These are phyloP conservation scores for Barnettozyma siamensis DNA, from an alignment of 805 yeast species.

Conservation along the genomic window DNA sequence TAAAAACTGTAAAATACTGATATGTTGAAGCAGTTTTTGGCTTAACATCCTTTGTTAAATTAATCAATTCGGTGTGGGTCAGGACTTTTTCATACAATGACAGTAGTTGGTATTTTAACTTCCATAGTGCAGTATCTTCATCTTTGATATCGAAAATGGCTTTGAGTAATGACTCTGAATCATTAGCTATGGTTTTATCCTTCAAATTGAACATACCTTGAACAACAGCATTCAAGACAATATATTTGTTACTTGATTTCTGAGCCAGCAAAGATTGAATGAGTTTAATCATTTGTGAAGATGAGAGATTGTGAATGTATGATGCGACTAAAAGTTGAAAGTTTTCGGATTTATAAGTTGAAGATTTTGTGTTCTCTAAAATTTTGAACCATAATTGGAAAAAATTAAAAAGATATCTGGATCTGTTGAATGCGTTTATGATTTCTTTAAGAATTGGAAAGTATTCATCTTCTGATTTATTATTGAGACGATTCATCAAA, in stretches of 20 bases:
- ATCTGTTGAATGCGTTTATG: conserved; percentile 44
- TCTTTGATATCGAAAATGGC: conserved; percentile 20
- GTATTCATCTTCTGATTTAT: not conserved
- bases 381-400: conserved; percentile 37
- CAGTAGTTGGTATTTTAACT: conserved; percentile 39
- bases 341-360: conserved; percentile 16
- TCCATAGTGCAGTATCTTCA: conserved; percentile 31
- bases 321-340: conserved; percentile 35
- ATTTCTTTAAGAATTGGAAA: conserved; percentile 27
- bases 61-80: conserved; percentile 20
- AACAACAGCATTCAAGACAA: conserved; percentile 28
- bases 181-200: conserved; percentile 24
- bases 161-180: conserved; percentile 20
- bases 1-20: conserved; percentile 37
- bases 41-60: conserved; percentile 4
- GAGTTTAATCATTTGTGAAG: conserved; percentile 34
- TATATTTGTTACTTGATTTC: conserved; percentile 12
- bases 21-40: conserved; percentile 3
- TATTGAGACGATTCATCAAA: conserved; percentile 24
- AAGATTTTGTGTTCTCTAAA: conserved; percentile 5
- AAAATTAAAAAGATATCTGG: conserved; percentile 52
- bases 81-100: conserved; percentile 40
- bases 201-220: conserved; percentile 37
- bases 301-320: conserved; percentile 40
- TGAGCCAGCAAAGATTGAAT: conserved; percentile 20